Evolutionary conservation across 495 filamentous ascomycete species (phyloP), one percentile per base, ranked within the genome.

Genomic region (Hyaloscypha variabilis): DNA sequence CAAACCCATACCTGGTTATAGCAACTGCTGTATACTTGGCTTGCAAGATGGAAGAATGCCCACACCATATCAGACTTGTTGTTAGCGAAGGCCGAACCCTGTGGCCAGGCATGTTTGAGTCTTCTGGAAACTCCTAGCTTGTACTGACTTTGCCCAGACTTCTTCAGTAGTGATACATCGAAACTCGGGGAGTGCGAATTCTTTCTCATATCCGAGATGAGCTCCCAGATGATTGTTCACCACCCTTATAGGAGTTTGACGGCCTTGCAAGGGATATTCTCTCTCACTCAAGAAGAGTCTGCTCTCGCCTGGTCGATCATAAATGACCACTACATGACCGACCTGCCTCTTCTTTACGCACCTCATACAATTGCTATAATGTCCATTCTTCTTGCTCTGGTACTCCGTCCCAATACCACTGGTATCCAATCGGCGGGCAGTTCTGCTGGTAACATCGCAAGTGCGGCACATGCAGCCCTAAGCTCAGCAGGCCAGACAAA

Each of bases 21-120:
- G 88, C 91, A 29, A 98, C 95, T 5, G 92, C 94, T 28, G 80
- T 98, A 66, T 99, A 99, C 77, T 82, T 99, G 36, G 95, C 96
- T 55, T 96, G 93, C 79, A 99, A 99, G 77, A 97, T 96, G 91
- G 95, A 99, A 76, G 95, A 99, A 77, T 94, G 89, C 67, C 96
- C 95, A 29, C 94, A 97, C 75, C 96, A 99, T 76, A 98, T 99
- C 66, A 85, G 94, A 34, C 83, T 94, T 57, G 85, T 99, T 51
- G 87, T 93, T 2, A 87, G 84, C 6, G 94, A 99, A 75, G 92
- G 94, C 5, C 86, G 92, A n/a, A 83, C 86, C 56, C 79, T 94
- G 50, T 99, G 93, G 92, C 90, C 92, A 72, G 88, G 91, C 89
- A 83, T 52, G 82, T 62, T 62, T 58, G 24, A 54, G 42, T 29